Evolutionary conservation across 306 rosid species (phyloP).

Genomic region (Cercis canadensis): DNA sequence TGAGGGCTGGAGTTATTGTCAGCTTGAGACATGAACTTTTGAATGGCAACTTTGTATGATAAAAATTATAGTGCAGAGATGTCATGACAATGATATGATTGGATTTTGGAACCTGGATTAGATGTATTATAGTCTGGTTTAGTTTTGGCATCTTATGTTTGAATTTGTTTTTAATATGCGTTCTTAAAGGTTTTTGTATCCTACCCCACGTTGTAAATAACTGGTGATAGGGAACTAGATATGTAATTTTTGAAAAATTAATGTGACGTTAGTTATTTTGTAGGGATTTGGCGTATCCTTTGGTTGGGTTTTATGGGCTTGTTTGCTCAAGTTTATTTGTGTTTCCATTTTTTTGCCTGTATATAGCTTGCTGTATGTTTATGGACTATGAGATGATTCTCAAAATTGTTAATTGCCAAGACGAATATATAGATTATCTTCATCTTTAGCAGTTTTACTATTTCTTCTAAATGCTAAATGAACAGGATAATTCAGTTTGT

Average conservation of each 20-base stretch:
- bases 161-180: not conserved
- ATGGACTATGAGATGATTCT: constrained; percentile 12
- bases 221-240: not conserved
- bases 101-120: not conserved
- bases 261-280: not conserved
- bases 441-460: not conserved
- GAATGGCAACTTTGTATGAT: not conserved
- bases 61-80: not conserved
- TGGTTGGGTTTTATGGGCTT: not conserved
- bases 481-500: constrained; percentile 72
- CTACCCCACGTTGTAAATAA: not conserved
- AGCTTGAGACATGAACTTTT: not conserved
- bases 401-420: constrained; percentile 12
- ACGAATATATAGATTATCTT: not conserved
- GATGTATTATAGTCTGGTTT: not conserved
- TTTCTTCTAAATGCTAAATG: constrained; percentile 37
- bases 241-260: no score
- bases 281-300: not conserved
- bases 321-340: constrained; percentile 19
- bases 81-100: not conserved
- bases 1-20: not conserved
- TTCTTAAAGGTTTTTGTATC: not conserved
- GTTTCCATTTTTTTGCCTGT: not conserved
- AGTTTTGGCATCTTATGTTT: not conserved
- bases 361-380: not conserved